Conservation (phyloP, 2,329 filamentous ascomycete genomes). For the Diaporthe velutina region DNA sequence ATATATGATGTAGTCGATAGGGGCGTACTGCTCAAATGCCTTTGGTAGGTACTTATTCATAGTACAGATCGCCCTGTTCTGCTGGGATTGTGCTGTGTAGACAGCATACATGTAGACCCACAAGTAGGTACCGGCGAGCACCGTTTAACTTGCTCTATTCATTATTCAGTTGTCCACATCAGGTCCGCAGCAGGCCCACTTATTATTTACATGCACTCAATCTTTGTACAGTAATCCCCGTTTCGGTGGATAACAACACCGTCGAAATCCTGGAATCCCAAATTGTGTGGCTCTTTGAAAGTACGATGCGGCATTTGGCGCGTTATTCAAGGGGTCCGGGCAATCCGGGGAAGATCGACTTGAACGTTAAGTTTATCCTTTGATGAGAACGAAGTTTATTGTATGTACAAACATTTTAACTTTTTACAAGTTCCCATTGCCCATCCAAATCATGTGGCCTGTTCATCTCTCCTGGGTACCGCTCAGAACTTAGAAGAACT, state of each 20-base stretch:
- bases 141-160: background rate
- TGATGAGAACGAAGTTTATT: background rate
- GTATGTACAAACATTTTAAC: background rate
- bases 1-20: background rate
- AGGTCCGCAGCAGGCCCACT: background rate
- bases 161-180: constrained; percentile 14
- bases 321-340: background rate
- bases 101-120: background rate
- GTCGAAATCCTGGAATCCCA: background rate
- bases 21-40: background rate
- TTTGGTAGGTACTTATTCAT: background rate
- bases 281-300: background rate
- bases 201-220: background rate
- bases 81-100: background rate
- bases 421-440: background rate
- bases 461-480: background rate
- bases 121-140: background rate
- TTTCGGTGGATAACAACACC: background rate
- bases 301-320: background rate
- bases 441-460: background rate
- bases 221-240: background rate
- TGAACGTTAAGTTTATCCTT: background rate
- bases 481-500: background rate
- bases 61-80: background rate
- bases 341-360: background rate